Base-by-base conservation (phyloP, 768 basidiomycete species). In the Phlebiopsis flavidoalba region DNA sequence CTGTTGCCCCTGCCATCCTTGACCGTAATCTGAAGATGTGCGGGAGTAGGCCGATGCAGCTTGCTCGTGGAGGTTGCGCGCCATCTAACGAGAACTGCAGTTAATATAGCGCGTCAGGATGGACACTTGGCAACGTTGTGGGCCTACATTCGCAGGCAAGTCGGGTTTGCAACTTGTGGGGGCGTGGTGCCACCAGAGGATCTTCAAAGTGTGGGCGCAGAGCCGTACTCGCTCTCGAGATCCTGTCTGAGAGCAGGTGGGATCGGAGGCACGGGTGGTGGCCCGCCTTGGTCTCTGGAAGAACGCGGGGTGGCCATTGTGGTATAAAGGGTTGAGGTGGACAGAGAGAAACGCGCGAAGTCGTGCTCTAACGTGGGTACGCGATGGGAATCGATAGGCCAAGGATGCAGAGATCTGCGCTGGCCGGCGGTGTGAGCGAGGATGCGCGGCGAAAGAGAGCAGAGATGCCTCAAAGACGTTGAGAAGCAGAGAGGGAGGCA, bases 151-250 rank as follows among this genome's bases (percentile, higher is more conserved):
- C 35, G 80, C 78, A 19, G 87, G 84, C 0, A 89, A 69, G 62
- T 76, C 77, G 10, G 84, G 84, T 65, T n/a, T 86, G 83, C 12
- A 86, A 59, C 43, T 83, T 80, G 65, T 87, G 84, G 0, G 89
- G 87, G 11, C 84, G 77, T 5, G 89, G 89, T 0, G 89, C 89
- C 2, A 80, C 80, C 19, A 89, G 72, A 3, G 87, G 78, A 61
- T 83, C 67, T 64, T 79, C 79, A 60, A 78, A 83, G 63, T 85
- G 83, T 15, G 79, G n/a, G 84, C 0, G 71, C 74, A 2, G 81
- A 79, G 19, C 65, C 68, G 15, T 69, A 65, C 21, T 68, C 65
- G 48, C 46, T 67, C 49, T 64, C 68, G 53, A 61, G 68, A 58
- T 62, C 66, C 55, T 52, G 59, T 59, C 68, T 66, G 54, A 79